Evolutionary conservation across 768 basidiomycete species (phyloP).

Genomic region (Hydnum rufescens): DNA sequence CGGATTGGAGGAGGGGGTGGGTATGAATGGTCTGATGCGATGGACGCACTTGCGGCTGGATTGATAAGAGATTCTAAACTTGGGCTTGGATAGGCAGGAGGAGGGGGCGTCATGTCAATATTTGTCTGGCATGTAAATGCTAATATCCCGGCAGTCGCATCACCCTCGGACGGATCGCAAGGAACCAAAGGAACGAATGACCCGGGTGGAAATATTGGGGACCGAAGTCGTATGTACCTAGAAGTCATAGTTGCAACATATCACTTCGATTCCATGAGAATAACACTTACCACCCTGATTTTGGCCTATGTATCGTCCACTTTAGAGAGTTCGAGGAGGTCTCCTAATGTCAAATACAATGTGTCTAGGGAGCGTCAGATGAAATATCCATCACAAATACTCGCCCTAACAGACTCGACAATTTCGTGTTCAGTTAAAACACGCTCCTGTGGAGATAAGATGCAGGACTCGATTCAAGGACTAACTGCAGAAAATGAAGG

Average conservation of each 20-base stretch:
- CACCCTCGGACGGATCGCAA: slow-evolving; percentile 1
- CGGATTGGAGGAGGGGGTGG: background rate
- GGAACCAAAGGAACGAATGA: slow-evolving; percentile 21
- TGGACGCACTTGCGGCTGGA: background rate
- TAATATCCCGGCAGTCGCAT: slow-evolving; percentile 17
- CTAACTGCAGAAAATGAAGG: too few relatives aligned
- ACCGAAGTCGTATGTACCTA: slow-evolving; percentile 52
- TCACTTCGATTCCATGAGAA: background rate
- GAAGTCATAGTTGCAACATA: background rate
- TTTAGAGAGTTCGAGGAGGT: slow-evolving; percentile 41
- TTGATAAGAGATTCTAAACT: background rate
- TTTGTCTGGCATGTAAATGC: slow-evolving; percentile 21
- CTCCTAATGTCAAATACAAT: too few relatives aligned
- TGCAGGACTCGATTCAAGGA: too few relatives aligned
- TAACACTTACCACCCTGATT: slow-evolving; percentile 36
- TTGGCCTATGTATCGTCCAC: slow-evolving; percentile 65
- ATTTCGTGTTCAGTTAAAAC: too few relatives aligned
- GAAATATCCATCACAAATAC: too few relatives aligned
- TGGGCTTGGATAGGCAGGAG: background rate
- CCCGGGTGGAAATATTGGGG: slow-evolving; percentile 45
- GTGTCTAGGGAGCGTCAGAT: too few relatives aligned
- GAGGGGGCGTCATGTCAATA: slow-evolving; percentile 3
- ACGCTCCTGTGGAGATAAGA: too few relatives aligned
- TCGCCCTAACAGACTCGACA: too few relatives aligned
- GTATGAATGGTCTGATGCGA: background rate